Conservation (phyloP, 805 yeast genomes). For the Kazachstania viticola region DNA sequence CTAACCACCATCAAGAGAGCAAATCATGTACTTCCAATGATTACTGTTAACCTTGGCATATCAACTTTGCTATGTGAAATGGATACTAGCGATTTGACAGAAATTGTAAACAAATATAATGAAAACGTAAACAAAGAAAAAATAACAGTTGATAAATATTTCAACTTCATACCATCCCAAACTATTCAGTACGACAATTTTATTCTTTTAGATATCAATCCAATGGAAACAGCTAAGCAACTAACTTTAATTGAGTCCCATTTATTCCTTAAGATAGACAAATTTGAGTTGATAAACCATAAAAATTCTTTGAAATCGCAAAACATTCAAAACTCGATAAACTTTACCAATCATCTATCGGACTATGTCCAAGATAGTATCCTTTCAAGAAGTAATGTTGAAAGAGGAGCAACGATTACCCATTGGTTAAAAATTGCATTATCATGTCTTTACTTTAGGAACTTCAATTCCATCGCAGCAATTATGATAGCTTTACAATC, state of each 20-base stretch:
- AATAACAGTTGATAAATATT: background rate
- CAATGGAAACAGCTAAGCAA: constrained; percentile 68
- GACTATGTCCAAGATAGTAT: constrained; percentile 62
- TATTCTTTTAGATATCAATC: constrained; percentile 37
- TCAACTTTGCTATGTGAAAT: no score
- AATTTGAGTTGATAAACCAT: constrained; percentile 56
- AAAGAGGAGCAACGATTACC: constrained; percentile 44
- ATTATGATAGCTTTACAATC: constrained; percentile 69
- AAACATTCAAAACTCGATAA: constrained; percentile 47
- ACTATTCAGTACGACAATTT: constrained; percentile 5
- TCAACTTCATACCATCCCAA: constrained; percentile 6
- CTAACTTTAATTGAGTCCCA: constrained; percentile 60
- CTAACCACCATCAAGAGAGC: no score
- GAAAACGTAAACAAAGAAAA: no score
- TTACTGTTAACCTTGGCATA: no score
- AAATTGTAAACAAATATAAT: no score
- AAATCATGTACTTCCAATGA: no score
- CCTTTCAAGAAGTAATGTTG: constrained; percentile 28
- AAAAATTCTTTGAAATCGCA: constrained; percentile 49
- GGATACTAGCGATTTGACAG: no score
- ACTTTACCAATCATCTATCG: constrained; percentile 61
- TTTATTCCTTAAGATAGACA: constrained; percentile 49
- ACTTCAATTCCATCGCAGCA: constrained; percentile 70
- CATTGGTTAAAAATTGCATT: constrained; percentile 67
- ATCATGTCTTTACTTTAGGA: constrained; percentile 60